Evolutionary conservation across 2,329 filamentous ascomycete genomes (phyloP), one percentile per base, ranked within the genome.

Genomic region (Calonectria honghensis): DNA sequence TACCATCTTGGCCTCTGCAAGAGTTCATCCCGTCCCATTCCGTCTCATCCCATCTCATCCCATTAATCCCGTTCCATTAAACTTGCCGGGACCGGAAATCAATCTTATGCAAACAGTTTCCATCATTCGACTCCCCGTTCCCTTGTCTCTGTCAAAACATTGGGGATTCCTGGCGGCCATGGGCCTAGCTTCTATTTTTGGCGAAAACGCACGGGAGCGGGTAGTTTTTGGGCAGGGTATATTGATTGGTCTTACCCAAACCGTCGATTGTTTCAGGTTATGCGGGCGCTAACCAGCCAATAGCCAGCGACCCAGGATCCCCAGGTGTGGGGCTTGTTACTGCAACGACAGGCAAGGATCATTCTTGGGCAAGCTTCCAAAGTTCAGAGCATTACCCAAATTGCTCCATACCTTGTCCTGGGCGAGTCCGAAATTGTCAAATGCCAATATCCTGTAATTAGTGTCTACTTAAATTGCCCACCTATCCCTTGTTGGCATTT

Each of bases 181-280:
- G 65, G 66, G 50, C 57, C 66, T 35, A 50, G 65, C 73, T 80
- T 79, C 79, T 81, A 82, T 82, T 81, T 80, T 79, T 80, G 70
- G 75, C 32, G 24, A 64, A 63, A 68, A 65, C 52, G 66, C 65
- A 70, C 72, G 72, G 74, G 61, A 64, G 61, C 52, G 57, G 41
- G 48, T 70, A 71, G 71, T 57, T 72, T 48, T 41, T 54, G 41
- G 10, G 69, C 72, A 71, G 37, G 71, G 64, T 39, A 31, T 54
- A 32, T 57, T 81, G 76, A 81, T 82, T 82, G 79, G 81, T 51
- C 57, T 73, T 74, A 57, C 65, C 71, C 69, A 75, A 74, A 73
- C 73, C 79, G 73, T 84, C 81, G 81, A 83, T 77, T 82, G 83
- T 84, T 84, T 84, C 83, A 84, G 83, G 79, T 82, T 81, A 80